Conservation (phyloP, 2,329 filamentous ascomycete genomes). For the Cladosporium cucumerinum region DNA sequence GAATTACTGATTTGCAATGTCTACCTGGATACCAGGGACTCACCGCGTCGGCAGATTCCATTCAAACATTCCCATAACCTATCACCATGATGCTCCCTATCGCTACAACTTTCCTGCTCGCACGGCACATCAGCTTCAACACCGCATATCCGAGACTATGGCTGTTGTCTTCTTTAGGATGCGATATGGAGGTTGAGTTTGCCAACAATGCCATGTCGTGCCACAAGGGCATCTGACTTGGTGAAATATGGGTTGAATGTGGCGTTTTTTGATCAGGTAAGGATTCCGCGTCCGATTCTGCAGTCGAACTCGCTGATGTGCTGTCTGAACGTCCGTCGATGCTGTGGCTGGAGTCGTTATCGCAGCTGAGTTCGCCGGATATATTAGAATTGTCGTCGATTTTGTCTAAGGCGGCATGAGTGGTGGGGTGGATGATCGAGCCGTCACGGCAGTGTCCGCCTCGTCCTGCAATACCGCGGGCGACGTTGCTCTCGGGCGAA, state of each 20-base stretch:
- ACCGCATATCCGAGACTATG: background rate
- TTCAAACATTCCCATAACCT: background rate
- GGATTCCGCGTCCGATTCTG: background rate
- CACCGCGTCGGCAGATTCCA: background rate
- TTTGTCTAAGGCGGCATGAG: background rate
- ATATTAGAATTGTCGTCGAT: background rate
- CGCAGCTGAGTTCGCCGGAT: background rate
- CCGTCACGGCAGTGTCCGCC: background rate
- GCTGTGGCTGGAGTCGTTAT: background rate
- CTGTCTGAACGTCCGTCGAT: background rate
- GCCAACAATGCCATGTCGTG: background rate
- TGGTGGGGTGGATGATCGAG: background rate
- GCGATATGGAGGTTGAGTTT: background rate
- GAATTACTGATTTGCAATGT: background rate
- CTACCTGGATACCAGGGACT: background rate
- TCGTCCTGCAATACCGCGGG: background rate
- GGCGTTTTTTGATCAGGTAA: background rate
- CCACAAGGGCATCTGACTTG: background rate
- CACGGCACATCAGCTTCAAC: background rate
- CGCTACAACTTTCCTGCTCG: background rate
- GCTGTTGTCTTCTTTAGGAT: background rate
- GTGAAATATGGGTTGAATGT: background rate
- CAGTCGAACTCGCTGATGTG: background rate
- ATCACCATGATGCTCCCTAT: background rate
- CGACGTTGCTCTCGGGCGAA: background rate